Conservation (phyloP, 768 basidiomycete genomes). For the Cubamyces sp. region DNA sequence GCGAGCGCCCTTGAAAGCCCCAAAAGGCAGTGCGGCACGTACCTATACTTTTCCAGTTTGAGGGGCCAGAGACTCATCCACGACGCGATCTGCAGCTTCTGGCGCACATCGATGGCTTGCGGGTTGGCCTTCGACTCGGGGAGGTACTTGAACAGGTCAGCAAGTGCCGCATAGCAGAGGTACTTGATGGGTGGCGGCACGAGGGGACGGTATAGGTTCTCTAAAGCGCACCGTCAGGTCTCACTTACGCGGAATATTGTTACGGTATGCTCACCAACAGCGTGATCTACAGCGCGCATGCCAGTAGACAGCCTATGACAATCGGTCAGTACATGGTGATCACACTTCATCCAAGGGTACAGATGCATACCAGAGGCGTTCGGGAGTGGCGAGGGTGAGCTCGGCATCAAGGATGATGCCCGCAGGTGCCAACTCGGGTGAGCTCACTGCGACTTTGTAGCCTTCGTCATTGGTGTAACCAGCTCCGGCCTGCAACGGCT, state of each 20-base stretch:
- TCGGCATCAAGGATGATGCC: conserved; percentile 81
- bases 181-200: conserved; percentile 63
- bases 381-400: conserved; percentile 72
- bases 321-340: background rate
- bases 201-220: conserved; percentile 62
- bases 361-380: conserved; percentile 64
- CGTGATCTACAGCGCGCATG: conserved; percentile 78
- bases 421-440: conserved; percentile 63
- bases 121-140: conserved; percentile 66
- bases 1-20: no score
- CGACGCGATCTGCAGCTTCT: conserved; percentile 71
- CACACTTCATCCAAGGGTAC: background rate
- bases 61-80: conserved; percentile 84
- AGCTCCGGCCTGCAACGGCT: conserved; percentile 37
- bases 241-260: background rate
- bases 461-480: conserved; percentile 76
- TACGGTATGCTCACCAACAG: conserved; percentile 54
- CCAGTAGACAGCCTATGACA: conserved; percentile 72
- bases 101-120: conserved; percentile 57
- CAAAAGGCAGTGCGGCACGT: background rate
- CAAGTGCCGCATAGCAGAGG: conserved; percentile 66
- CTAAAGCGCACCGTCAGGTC: conserved; percentile 36
- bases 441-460: conserved; percentile 59
- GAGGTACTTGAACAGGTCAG: conserved; percentile 76
- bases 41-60: conserved; percentile 60